A percentile compares a stretch with the other conserved stretches of the same genome.
Evolutionary conservation across 148 eudicot species (phyloP).

Genomic region (Chenopodium suecicum): DNA sequence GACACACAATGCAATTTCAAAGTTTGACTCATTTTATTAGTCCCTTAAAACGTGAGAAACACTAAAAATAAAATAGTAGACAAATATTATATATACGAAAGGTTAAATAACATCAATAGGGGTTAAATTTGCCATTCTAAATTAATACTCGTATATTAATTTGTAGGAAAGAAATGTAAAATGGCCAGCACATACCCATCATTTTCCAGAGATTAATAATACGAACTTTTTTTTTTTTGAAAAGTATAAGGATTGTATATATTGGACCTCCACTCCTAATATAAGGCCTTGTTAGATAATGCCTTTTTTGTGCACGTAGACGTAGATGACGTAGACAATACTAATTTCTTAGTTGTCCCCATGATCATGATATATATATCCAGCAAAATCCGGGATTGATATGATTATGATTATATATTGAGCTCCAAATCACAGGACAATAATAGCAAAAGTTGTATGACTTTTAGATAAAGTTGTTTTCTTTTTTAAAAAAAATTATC

Average conservation of each 20-base stretch:
- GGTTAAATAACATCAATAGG: no score
- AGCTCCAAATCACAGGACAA: no score
- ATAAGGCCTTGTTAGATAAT: neutral
- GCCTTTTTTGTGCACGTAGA: neutral
- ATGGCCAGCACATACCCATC: neutral
- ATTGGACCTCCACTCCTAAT: neutral
- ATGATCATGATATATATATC: neutral
- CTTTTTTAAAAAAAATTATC: no score
- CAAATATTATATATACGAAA: no score
- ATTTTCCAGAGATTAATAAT: neutral
- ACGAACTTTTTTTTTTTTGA: no score
- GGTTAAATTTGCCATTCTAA: no score
- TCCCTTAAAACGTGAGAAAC: conserved; percentile 24
- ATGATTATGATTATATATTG: no score
- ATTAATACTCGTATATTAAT: no score
- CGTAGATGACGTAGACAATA: neutral
- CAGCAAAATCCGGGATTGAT: neutral
- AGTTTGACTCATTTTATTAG: conserved; percentile 18
- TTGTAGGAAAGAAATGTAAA: no score
- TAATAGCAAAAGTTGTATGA: no score
- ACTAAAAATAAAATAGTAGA: neutral
- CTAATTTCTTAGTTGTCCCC: neutral
- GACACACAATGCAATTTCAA: neutral
- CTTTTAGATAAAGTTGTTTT: no score
- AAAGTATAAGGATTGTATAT: no score